Percentiles rank a stretch among this genome's conserved stretches.
Conservation (phyloP, 192 early-diverging fungal genomes). For the Diversispora eburnea region DNA sequence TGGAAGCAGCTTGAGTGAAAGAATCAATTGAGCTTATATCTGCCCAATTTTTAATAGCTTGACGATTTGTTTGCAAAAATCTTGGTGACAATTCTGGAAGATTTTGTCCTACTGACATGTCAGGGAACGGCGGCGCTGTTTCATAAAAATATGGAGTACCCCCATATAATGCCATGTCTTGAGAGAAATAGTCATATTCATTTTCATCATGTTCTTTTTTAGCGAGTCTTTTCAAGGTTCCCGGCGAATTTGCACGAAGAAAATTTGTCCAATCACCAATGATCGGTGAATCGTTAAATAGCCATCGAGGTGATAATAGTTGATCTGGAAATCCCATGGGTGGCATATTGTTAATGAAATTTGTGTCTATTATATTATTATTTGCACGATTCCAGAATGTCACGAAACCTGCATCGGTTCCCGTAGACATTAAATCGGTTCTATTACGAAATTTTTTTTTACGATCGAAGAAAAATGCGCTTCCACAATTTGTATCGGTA, state of each 20-base stretch:
- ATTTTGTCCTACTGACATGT: too few relatives aligned
- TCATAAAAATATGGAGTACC: neutral
- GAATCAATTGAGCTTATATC: too few relatives aligned
- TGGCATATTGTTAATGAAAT: neutral
- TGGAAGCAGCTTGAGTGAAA: too few relatives aligned
- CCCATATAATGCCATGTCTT: conserved; percentile 14
- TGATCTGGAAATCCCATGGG: neutral
- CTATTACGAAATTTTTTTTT: neutral
- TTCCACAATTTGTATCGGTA: neutral
- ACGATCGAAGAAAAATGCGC: neutral
- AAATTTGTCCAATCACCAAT: conserved; percentile 11
- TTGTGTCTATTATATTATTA: neutral
- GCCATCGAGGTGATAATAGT: neutral
- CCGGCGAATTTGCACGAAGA: neutral
- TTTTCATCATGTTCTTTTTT: neutral
- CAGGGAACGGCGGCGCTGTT: too few relatives aligned
- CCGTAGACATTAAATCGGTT: neutral
- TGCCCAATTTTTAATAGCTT: too few relatives aligned
- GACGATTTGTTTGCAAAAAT: too few relatives aligned
- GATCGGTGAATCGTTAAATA: neutral
- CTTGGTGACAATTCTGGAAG: too few relatives aligned
- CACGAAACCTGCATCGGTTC: conserved; percentile 3
- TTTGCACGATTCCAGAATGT: neutral
- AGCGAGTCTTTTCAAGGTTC: neutral
- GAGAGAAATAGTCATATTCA: conserved; percentile 1